These are phyloP conservation scores for Salvia rosmarinus DNA, from an alignment of 257 asterid species.

Conservation along the genomic window DNA sequence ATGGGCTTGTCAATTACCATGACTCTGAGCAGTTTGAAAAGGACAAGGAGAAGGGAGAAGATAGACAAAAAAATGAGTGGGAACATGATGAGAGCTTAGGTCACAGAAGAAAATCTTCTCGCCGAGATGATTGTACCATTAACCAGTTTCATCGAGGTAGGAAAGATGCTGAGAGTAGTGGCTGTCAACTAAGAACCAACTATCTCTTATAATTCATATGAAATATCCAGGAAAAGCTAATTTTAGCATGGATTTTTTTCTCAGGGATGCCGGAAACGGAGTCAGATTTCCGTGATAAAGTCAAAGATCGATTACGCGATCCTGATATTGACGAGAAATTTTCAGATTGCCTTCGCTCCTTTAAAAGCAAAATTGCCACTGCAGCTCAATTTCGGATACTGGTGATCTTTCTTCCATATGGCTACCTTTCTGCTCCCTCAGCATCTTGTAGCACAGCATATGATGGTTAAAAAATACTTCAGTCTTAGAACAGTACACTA, in stretches of 20 bases:
- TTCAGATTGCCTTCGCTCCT: conserved; percentile 61
- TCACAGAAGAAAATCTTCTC: conserved; percentile 54
- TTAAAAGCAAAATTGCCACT: conserved; percentile 49
- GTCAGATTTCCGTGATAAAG: conserved; percentile 60
- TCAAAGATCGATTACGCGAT: conserved; percentile 58
- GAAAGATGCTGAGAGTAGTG: conserved; percentile 34
- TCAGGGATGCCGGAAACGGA: conserved; percentile 66
- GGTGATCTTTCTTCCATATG: conserved; percentile 47
- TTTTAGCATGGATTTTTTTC: conserved; percentile 27
- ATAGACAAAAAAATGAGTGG: conserved; percentile 50
- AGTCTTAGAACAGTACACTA: background rate
- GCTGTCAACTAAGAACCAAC: conserved; percentile 20
- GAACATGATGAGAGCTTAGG: conserved; percentile 51
- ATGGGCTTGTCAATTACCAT: conserved; percentile 45
- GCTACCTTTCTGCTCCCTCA: conserved; percentile 25
- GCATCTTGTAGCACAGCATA: conserved; percentile 13
- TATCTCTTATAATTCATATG: conserved; percentile 15
- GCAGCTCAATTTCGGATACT: conserved; percentile 58
- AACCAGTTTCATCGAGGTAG: conserved; percentile 68
- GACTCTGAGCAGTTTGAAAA: conserved; percentile 57
- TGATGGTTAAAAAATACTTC: background rate
- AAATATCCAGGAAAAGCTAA: conserved; percentile 28
- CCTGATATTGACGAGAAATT: conserved; percentile 51
- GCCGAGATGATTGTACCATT: conserved; percentile 46
- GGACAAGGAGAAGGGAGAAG: conserved; percentile 53